Conservation (phyloP, 2,329 filamentous ascomycete species). For the Pseudogymnoascus sp. region DNA sequence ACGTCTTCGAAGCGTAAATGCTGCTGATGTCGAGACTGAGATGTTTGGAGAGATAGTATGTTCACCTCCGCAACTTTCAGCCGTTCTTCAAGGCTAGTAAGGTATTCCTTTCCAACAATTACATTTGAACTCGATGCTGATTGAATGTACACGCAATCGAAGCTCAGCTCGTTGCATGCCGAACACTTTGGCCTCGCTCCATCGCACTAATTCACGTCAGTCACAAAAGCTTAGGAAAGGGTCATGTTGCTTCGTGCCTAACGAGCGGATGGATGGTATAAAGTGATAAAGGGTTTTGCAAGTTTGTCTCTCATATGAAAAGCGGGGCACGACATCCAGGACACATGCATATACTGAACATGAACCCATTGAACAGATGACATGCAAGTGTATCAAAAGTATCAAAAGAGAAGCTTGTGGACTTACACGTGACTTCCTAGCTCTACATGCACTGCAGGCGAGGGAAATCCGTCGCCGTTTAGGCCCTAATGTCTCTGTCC, state of each 20-base stretch:
- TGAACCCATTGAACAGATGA: neutral
- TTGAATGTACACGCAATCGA: slow-evolving; percentile 37
- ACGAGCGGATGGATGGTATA: neutral
- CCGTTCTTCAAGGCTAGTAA: slow-evolving; percentile 21
- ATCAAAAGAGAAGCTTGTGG: neutral
- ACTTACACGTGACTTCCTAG: slow-evolving; percentile 29
- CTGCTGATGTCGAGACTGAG: slow-evolving; percentile 29
- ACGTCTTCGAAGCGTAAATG: slow-evolving; percentile 29
- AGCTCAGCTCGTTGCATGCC: slow-evolving; percentile 34
- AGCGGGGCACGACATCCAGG: neutral
- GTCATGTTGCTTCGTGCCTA: neutral
- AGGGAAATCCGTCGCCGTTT: slow-evolving; percentile 34
- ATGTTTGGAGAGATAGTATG: slow-evolving; percentile 23
- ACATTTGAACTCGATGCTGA: slow-evolving; percentile 31
- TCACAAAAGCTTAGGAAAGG: neutral
- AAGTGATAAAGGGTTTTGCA: neutral
- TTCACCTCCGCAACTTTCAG: slow-evolving; percentile 26
- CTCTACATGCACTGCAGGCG: slow-evolving; percentile 34
- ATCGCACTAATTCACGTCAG: slow-evolving; percentile 32
- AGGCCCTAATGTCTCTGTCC: slow-evolving; percentile 4
- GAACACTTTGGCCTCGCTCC: slow-evolving; percentile 36
- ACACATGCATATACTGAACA: neutral
- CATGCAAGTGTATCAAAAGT: neutral
- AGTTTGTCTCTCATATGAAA: neutral
- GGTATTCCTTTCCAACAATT: slow-evolving; percentile 35